Base-by-base conservation (phyloP, 345 rosid genomes). In the Euclidium syriacum region DNA sequence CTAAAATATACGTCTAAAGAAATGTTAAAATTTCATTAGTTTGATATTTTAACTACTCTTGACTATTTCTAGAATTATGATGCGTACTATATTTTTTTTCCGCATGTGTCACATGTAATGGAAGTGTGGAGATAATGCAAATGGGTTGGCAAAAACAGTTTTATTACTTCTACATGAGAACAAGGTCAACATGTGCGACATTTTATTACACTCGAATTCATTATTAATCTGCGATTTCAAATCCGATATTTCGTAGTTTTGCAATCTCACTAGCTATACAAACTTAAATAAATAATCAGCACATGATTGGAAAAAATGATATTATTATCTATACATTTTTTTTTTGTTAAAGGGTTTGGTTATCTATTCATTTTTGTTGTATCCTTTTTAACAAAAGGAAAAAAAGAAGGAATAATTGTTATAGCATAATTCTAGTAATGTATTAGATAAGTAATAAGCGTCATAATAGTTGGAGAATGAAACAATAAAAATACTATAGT, bases 91-190 rank as follows among this genome's bases (percentile, higher is more conserved):
- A 12, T 41, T 22, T n/a, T 27, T 20, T 19, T 15, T 29, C 20
- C n/a, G 22, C 65, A 49, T 49, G 44, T 41, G 35, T 49, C 36
- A 67, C 52, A 58, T 67, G 52, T 58, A 39, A 50, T 23, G 36
- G 27, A 47, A 67, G 51, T 10, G 24, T 58, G 72, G 52, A 50
- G 52, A 23, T 58, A 40, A 58, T 68, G 72, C 52, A 58, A 50
- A 40, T 67, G 58, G 52, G 72, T 68, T 58, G 72, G 17, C 65
- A 58, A 49, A 58, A 49, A 14, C 47, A 46, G 25, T 14, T n/a
- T 67, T 36, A 9, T n/a, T 11, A 49, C 36, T n/a, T n/a, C n/a
- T n/a, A n/a, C 67, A 42, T 25, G 53, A 58, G 67, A 52, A 25
- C 33, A 60, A 60, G 36, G 40, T 35, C 25, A 42, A 51, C 73